phyloP scores from a whole-genome alignment of 2,329 filamentous ascomycete species.

The Fusarium transvaalense region DNA sequence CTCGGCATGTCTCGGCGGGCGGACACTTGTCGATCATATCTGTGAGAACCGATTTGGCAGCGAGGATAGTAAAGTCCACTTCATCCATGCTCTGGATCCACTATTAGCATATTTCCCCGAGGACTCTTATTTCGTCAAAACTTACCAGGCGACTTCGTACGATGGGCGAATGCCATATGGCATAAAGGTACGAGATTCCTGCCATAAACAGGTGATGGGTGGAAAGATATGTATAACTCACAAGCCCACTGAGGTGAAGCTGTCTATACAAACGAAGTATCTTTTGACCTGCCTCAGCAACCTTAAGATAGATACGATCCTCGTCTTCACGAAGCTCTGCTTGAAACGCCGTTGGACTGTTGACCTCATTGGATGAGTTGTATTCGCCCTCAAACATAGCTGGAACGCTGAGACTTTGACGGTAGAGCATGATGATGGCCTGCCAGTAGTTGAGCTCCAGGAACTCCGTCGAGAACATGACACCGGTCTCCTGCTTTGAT shows the following conservation, averaged over 20 bases:
- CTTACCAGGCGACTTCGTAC: constrained; percentile 88
- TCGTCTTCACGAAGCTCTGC: constrained; percentile 82
- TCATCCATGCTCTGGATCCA: constrained; percentile 81
- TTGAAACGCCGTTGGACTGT: constrained; percentile 71
- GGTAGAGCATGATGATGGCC: constrained; percentile 93
- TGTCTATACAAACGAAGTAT: constrained; percentile 92
- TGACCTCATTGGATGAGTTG: constrained; percentile 72
- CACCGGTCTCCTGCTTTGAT: constrained; percentile 81
- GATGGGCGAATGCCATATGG: constrained; percentile 94
- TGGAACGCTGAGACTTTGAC: constrained; percentile 89
- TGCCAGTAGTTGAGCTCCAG: constrained; percentile 98
- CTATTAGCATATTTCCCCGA: constrained; percentile 20
- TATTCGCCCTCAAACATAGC: constrained; percentile 85
- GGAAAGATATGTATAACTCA: constrained; percentile 96
- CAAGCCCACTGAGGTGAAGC: constrained; percentile 85
- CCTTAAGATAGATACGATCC: constrained; percentile 91
- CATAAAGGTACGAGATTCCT: constrained; percentile 94
- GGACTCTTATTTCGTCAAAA: constrained; percentile 30
- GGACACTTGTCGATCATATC: constrained; percentile 96
- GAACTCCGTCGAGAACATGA: constrained; percentile 90
- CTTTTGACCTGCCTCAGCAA: constrained; percentile 93
- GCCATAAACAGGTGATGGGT: constrained; percentile 99
- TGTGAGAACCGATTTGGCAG: constrained; percentile 90
- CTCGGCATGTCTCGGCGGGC: constrained; percentile 91
- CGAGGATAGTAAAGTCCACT: constrained; percentile 95